phyloP scores from a whole-genome alignment of 164 flowering plant genomes.

The Liriodendron chinense region DNA sequence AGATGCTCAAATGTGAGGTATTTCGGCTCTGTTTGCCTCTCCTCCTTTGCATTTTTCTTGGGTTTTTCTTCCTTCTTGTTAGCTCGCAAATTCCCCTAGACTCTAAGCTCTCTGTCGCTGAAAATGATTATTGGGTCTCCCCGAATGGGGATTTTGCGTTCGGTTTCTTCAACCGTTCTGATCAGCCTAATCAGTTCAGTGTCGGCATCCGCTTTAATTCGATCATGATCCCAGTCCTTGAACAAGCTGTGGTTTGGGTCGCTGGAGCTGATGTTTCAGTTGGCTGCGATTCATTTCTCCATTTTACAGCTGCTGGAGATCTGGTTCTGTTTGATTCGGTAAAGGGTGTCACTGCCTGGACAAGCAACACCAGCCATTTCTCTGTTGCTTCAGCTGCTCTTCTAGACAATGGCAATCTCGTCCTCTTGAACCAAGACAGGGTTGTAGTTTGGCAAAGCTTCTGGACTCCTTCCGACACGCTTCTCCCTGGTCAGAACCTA shows the following conservation, averaged over 20 bases:
- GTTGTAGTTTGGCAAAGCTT: conserved; percentile 70
- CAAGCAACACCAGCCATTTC: conserved; percentile 39
- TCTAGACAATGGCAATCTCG: conserved; percentile 61
- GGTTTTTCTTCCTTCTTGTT: conserved; percentile 24
- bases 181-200: conserved; percentile 38
- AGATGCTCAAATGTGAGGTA: conserved; percentile 23
- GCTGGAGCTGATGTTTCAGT: conserved; percentile 56
- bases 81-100: conserved; percentile 47
- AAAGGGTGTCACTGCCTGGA: conserved; percentile 41
- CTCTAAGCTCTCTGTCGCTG: conserved; percentile 45
- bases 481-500: conserved; percentile 68
- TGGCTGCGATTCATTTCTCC: conserved; percentile 43
- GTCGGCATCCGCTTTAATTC: conserved; percentile 58
- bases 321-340: conserved; percentile 53
- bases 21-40: conserved; percentile 16
- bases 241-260: conserved; percentile 57
- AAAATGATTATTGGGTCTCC: conserved; percentile 54
- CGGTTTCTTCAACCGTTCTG: conserved; percentile 51
- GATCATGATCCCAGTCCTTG: conserved; percentile 33
- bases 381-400: conserved; percentile 56
- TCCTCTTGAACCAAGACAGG: conserved; percentile 31
- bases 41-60: neutral
- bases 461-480: conserved; percentile 51
- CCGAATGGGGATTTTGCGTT: conserved; percentile 61
- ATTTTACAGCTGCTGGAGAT: conserved; percentile 45